phyloP scores from a whole-genome alignment of 805 yeast species.

The Scheffersomyces ergatensis region DNA sequence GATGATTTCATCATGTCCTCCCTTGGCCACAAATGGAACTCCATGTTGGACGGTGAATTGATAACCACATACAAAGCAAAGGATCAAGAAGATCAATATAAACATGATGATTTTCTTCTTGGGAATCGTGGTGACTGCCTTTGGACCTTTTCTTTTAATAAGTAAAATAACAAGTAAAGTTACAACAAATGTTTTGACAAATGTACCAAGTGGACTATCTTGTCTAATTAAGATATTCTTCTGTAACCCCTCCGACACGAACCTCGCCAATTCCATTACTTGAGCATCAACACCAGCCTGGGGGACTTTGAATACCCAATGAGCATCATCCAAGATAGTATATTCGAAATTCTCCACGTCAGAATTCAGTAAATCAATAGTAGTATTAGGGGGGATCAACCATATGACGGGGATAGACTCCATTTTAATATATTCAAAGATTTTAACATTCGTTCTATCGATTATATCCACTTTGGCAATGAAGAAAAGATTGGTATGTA shows the following conservation, averaged over 20 bases:
- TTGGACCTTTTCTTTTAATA: constrained; percentile 47
- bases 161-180: constrained; percentile 46
- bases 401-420: constrained; percentile 64
- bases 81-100: constrained; percentile 30
- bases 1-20: constrained; percentile 50
- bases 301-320: constrained; percentile 35
- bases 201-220: constrained; percentile 39
- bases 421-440: constrained; percentile 42
- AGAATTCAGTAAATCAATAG: constrained; percentile 12
- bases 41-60: constrained; percentile 60
- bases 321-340: constrained; percentile 24
- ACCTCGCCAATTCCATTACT: constrained; percentile 51
- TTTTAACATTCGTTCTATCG: constrained; percentile 34
- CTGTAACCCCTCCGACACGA: constrained; percentile 45
- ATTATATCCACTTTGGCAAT: constrained; percentile 52
- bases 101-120: constrained; percentile 19
- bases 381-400: constrained; percentile 53
- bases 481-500: constrained; percentile 37
- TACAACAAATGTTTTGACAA: constrained; percentile 42
- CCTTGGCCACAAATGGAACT: constrained; percentile 60
- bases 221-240: constrained; percentile 41
- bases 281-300: constrained; percentile 32
- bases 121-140: constrained; percentile 13
- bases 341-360: constrained; percentile 16
- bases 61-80: constrained; percentile 57